phyloP scores from a whole-genome alignment of 768 basidiomycete genomes.

The Lanmaoa rubissima region DNA sequence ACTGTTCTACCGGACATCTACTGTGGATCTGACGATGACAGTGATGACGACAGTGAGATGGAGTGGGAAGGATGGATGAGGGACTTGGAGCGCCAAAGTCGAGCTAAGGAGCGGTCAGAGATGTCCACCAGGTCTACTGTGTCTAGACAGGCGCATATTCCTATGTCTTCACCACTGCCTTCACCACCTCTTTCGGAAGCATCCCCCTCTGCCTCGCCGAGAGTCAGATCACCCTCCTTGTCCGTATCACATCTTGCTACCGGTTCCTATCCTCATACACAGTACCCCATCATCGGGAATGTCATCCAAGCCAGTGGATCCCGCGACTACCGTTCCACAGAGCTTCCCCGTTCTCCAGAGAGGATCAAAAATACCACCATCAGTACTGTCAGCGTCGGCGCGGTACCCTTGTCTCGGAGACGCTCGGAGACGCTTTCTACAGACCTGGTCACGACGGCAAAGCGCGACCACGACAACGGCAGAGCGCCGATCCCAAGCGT shows the following conservation, averaged over 20 bases:
- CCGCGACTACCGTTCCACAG: background rate
- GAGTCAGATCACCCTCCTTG: conserved; percentile 14
- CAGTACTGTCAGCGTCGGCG: conserved; percentile 29
- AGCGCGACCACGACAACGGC: conserved; percentile 7
- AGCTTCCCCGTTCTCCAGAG: conserved; percentile 1
- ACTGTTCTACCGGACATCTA: conserved; percentile 1
- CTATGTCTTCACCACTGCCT: too few species aligned
- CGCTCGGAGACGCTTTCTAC: conserved; percentile 30
- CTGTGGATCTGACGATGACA: conserved; percentile 35
- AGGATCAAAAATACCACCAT: conserved; percentile 12
- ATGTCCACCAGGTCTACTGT: background rate
- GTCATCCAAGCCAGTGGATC: conserved; percentile 12
- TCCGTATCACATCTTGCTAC: conserved; percentile 1
- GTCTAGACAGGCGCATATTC: too few species aligned
- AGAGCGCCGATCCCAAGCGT: background rate
- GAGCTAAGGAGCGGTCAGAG: conserved; percentile 12
- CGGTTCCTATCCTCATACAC: background rate
- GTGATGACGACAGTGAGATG: conserved; percentile 47
- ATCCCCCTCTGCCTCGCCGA: conserved; percentile 25
- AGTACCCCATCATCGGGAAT: conserved; percentile 25
- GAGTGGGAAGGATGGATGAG: conserved; percentile 71
- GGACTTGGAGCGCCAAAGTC: conserved; percentile 46
- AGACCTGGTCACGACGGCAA: background rate
- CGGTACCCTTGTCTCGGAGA: conserved; percentile 6
- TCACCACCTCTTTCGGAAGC: conserved; percentile 30